Conservation (phyloP, 1,284 basidiomycete genomes). For the Malassezia arunalokei region DNA sequence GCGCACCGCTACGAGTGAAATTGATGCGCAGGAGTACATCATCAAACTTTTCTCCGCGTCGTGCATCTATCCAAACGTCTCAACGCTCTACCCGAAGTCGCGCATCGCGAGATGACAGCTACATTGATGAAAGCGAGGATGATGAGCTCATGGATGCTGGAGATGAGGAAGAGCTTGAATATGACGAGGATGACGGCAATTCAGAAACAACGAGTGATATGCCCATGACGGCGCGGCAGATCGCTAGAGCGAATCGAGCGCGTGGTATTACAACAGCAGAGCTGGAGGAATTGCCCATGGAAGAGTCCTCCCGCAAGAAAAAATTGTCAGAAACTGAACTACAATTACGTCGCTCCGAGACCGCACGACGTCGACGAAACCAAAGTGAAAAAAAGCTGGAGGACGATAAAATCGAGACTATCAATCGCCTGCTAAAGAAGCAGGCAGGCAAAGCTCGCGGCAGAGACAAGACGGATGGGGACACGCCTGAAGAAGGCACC, state of each 20-base stretch:
- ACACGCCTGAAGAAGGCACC: background rate
- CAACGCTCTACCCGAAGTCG: slow-evolving; percentile 3
- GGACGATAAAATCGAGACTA: slow-evolving; percentile 75
- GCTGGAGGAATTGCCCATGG: slow-evolving; percentile 33
- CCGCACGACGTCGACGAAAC: slow-evolving; percentile 69
- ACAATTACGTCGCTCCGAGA: slow-evolving; percentile 68
- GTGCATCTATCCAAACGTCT: background rate
- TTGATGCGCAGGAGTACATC: slow-evolving; percentile 6
- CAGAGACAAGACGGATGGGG: slow-evolving; percentile 12
- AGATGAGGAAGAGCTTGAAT: slow-evolving; percentile 3
- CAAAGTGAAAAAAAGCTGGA: slow-evolving; percentile 78
- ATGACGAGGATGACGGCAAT: slow-evolving; percentile 20
- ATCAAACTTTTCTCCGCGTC: background rate
- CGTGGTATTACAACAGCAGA: slow-evolving; percentile 18
- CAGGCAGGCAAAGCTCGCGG: slow-evolving; percentile 36
- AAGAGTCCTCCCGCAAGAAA: slow-evolving; percentile 55
- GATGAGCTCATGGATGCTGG: slow-evolving; percentile 14
- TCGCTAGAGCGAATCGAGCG: slow-evolving; percentile 24
- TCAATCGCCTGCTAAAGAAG: slow-evolving; percentile 78
- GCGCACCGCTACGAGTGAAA: slow-evolving; percentile 7
- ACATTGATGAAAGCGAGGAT: slow-evolving; percentile 14
- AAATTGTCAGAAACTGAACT: slow-evolving; percentile 69
- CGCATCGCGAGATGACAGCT: slow-evolving; percentile 16
- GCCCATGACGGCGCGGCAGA: slow-evolving; percentile 39
- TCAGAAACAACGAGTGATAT: slow-evolving; percentile 18